These are phyloP conservation scores for Starmerella roubikii DNA, from an alignment of 805 yeast species.

Conservation along the genomic window DNA sequence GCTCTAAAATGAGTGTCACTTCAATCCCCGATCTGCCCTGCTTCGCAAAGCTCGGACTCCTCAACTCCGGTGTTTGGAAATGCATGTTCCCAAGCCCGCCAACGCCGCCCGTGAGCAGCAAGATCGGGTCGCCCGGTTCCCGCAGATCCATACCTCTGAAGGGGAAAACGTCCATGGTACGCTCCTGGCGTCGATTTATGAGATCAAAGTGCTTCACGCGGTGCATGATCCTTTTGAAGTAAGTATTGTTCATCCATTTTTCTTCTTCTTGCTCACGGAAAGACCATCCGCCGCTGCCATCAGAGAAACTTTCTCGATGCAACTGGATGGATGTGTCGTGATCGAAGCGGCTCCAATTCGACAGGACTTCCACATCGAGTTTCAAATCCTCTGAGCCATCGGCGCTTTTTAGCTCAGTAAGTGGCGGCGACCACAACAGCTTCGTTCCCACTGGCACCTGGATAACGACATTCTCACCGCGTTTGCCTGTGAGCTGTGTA, in stretches of 20 bases:
- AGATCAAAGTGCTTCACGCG: slow-evolving; percentile 55
- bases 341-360: slow-evolving; percentile 16
- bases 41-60: slow-evolving; percentile 85
- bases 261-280: slow-evolving; percentile 67
- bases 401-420: slow-evolving; percentile 7
- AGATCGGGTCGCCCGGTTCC: slow-evolving; percentile 51
- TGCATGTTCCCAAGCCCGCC: slow-evolving; percentile 98
- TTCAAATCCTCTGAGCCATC: not conserved
- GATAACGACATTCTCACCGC: slow-evolving; percentile 64
- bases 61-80: slow-evolving; percentile 64
- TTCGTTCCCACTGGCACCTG: slow-evolving; percentile 89
- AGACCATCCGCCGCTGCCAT: slow-evolving; percentile 73
- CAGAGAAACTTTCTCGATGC: slow-evolving; percentile 43
- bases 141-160: slow-evolving; percentile 60
- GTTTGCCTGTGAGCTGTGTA: slow-evolving; percentile 72
- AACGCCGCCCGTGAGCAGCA: slow-evolving; percentile 68
- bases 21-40: slow-evolving; percentile 59
- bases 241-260: slow-evolving; percentile 51
- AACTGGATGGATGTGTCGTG: slow-evolving; percentile 34
- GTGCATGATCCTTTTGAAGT: slow-evolving; percentile 49
- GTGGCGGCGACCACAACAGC: slow-evolving; percentile 44
- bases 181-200: slow-evolving; percentile 44
- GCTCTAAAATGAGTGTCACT: slow-evolving; percentile 59
- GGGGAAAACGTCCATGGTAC: slow-evolving; percentile 57
- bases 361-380: slow-evolving; percentile 13